Percentiles rank a stretch among this genome's conserved stretches.
Evolutionary conservation across 306 rosid genomes (phyloP).

Genomic region (Potentilla sterilis): DNA sequence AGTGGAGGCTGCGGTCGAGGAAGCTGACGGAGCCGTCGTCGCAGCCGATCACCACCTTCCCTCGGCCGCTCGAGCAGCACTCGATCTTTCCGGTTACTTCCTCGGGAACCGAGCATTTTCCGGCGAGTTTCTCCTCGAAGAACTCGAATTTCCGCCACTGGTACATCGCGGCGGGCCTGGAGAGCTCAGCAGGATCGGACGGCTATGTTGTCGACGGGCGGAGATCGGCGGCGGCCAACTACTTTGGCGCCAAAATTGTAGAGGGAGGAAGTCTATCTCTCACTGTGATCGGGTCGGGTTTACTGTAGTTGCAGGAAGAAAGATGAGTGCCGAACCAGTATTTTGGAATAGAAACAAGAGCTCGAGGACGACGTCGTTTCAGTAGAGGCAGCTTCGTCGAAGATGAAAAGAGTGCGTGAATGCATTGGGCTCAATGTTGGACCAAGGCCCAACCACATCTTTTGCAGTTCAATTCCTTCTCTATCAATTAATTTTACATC

Average conservation of each 20-base stretch:
- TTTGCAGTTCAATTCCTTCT: too few relatives aligned
- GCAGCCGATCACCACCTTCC: slow-evolving; percentile 84
- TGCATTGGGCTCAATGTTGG: not conserved
- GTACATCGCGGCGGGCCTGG: slow-evolving; percentile 43
- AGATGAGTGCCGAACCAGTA: not conserved
- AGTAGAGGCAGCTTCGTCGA: too few relatives aligned
- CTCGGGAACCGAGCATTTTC: slow-evolving; percentile 67
- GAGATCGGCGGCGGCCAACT: slow-evolving; percentile 9
- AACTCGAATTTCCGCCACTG: slow-evolving; percentile 99
- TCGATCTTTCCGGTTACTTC: slow-evolving; percentile 56
- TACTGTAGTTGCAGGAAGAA: not conserved
- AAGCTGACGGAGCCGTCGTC: slow-evolving; percentile 71
- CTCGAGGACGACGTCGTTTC: slow-evolving; percentile 2
- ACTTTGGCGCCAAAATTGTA: not conserved
- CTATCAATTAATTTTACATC: too few relatives aligned
- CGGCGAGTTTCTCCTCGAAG: slow-evolving; percentile 79
- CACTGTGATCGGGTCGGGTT: slow-evolving; percentile 16
- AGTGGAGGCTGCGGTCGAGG: slow-evolving; percentile 87
- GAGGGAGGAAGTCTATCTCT: not conserved
- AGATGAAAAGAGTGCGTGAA: not conserved
- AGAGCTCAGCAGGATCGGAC: slow-evolving; percentile 13
- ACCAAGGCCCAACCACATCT: not conserved
- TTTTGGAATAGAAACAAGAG: not conserved
- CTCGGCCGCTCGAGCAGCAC: slow-evolving; percentile 95
- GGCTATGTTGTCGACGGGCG: not conserved